A percentile compares a stretch with the other conserved stretches of the same genome.
These are phyloP conservation scores for Xylona heveae DNA, from an alignment of 495 filamentous ascomycete genomes.

Conservation along the genomic window DNA sequence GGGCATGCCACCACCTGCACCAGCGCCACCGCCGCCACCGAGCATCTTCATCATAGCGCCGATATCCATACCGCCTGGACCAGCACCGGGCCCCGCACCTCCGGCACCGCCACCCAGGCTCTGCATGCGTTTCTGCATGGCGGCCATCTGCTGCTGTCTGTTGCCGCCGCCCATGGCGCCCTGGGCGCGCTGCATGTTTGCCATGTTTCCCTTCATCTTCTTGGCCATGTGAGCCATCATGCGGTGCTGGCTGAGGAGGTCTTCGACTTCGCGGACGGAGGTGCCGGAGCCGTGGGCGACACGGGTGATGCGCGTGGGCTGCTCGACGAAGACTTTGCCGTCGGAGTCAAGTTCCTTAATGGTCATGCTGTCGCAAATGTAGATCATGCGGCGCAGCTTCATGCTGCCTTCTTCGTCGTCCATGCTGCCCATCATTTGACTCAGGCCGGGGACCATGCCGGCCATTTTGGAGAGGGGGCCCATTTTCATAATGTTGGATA, in stretches of 20 bases:
- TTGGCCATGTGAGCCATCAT: slow-evolving; percentile 99
- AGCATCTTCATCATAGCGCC: slow-evolving; percentile 53
- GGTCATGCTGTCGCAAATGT: slow-evolving; percentile 97
- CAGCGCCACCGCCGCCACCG: slow-evolving; percentile 3
- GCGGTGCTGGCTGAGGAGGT: slow-evolving; percentile 86
- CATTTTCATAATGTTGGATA: slow-evolving; percentile 99
- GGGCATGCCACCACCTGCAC: slow-evolving; percentile 3
- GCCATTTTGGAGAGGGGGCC: slow-evolving; percentile 93
- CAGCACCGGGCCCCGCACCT: slow-evolving; percentile 24
- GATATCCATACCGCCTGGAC: slow-evolving; percentile 53
- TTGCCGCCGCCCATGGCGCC: slow-evolving; percentile 73
- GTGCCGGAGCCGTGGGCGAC: slow-evolving; percentile 81
- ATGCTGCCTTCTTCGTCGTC: slow-evolving; percentile 86
- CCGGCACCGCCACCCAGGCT: slow-evolving; percentile 62
- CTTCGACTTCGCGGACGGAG: slow-evolving; percentile 83
- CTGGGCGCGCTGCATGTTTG: slow-evolving; percentile 88
- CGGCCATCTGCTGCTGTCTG: slow-evolving; percentile 82
- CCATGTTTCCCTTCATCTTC: slow-evolving; percentile 91
- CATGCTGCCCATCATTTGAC: slow-evolving; percentile 64
- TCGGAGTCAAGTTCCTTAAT: slow-evolving; percentile 84
- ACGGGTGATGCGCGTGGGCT: slow-evolving; percentile 85
- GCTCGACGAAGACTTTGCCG: slow-evolving; percentile 80
- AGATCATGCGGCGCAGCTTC: slow-evolving; percentile 96
- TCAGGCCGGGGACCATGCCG: slow-evolving; percentile 93
- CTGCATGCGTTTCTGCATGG: slow-evolving; percentile 88